Conservation (phyloP, 2,329 filamentous ascomycete species). For the Aspergillus niger region DNA sequence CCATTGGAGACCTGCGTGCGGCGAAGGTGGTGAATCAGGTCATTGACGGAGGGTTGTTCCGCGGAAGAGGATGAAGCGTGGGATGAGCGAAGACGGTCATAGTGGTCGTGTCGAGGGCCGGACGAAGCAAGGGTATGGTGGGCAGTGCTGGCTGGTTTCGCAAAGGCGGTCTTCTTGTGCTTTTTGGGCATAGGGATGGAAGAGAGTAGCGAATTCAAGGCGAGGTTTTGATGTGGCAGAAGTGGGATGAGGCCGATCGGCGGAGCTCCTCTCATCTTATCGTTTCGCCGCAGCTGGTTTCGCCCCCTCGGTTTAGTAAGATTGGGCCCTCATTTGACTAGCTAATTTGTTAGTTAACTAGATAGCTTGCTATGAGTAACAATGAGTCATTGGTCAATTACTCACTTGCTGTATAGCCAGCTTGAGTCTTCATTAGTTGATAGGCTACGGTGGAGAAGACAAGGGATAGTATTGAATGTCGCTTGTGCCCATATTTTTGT, state of each 20-base stretch:
- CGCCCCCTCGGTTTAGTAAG: too few species aligned
- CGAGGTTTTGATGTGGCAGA: constrained; percentile 9
- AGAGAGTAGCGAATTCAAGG: constrained; percentile 11
- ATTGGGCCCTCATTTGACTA: too few species aligned
- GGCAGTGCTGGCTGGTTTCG: constrained; percentile 44
- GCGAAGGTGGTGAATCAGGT: constrained; percentile 50
- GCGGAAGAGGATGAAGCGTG: constrained; percentile 23
- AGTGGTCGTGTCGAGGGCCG: constrained; percentile 23
- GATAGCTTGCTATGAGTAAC: too few species aligned
- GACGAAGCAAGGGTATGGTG: constrained; percentile 44
- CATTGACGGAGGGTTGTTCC: constrained; percentile 46
- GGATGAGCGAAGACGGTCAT: constrained; percentile 29
- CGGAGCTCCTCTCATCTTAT: constrained; percentile 7
- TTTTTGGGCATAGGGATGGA: constrained; percentile 50
- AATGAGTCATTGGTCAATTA: neutral
- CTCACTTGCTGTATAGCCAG: too few species aligned
- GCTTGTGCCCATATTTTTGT: neutral
- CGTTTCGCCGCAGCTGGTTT: neutral
- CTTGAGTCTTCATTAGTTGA: too few species aligned
- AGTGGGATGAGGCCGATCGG: constrained; percentile 1
- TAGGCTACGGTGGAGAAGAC: neutral
- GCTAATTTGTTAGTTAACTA: too few species aligned
- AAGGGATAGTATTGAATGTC: neutral
- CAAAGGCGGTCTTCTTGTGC: constrained; percentile 39
- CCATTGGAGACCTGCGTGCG: constrained; percentile 40